Evolutionary conservation across 352 stramenopile genomes (phyloP), one percentile per base, ranked within the genome.

Genomic region (Globisporangium okanoganense): DNA sequence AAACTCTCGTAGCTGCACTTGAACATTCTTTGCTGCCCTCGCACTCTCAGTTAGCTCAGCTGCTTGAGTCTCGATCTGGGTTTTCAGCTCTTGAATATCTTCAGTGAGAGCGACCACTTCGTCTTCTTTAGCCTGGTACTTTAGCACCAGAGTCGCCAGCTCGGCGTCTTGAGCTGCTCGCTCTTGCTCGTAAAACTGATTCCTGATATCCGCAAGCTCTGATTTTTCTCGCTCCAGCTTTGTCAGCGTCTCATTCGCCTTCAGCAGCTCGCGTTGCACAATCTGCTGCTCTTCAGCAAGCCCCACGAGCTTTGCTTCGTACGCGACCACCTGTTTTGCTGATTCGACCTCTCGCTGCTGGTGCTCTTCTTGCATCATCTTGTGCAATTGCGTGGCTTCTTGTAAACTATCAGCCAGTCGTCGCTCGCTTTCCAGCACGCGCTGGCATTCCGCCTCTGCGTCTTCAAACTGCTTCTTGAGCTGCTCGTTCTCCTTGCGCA

Each of bases 401-500:
- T 71, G 47, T 4, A 81, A 10, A 58, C 44, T 38, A 44, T 33
- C 71, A 45, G 20, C 41, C 50, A 44, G 56, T n/a, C 57, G 56
- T 44, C 25, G 58, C 29, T 72, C 53, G 22, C 53, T 67, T 29
- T 74, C 43, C 3, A 66, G 56, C 18, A 58, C 58, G 9, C 61
- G 36, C 16, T 61, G 43, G 1, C 40, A 59, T 24, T 57, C 50
- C 1, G 53, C 36, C 29, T 77, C 50, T 18, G 66, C 70, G 14
- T 67, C 72, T n/a, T 31, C 41, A 5, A 75, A 33, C 57, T 75
- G 53, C 5, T 61, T 54, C 31, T 70, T 51, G 36, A 91, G 56
- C 29, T 40, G 45, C 29, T 88, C 80, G 22, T 90, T 92, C 54
- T 90, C 84, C 35, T 85, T 89, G 16, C 75, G 77, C 84, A 92